Evolutionary conservation across 163 green algal species (phyloP).

Genomic region (Chlorella variabilis): DNA sequence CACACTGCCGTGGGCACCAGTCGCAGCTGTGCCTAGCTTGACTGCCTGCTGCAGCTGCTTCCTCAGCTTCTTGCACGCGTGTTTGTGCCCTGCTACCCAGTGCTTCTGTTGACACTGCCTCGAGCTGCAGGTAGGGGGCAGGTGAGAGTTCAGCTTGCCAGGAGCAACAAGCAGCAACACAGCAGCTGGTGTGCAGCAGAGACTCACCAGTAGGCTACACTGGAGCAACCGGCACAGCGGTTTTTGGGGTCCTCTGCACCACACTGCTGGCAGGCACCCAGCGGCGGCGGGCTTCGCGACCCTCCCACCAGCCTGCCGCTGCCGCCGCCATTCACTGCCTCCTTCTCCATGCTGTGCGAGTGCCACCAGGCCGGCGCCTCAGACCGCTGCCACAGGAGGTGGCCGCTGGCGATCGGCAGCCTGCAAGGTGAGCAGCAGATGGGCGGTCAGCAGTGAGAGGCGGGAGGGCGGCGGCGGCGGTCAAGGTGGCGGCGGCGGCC

Average conservation of each 20-base stretch:
- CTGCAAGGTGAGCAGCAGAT: background rate
- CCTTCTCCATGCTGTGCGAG: background rate
- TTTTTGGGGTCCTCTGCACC: background rate
- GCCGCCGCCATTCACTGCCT: no score
- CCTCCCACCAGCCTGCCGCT: slow-evolving; percentile 9
- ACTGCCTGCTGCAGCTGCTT: background rate
- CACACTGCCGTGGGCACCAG: background rate
- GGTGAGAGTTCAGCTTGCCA: background rate
- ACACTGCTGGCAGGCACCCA: background rate
- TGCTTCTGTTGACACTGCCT: slow-evolving; percentile 12
- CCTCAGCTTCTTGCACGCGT: slow-evolving; percentile 26
- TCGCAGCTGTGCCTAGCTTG: background rate
- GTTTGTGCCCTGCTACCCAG: slow-evolving; percentile 17
- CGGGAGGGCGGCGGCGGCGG: background rate
- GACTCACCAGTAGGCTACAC: slow-evolving; percentile 11
- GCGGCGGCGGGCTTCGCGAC: background rate
- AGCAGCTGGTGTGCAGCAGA: background rate
- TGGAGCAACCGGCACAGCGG: slow-evolving; percentile 2
- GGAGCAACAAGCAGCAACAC: background rate
- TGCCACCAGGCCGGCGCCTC: slow-evolving; percentile 3
- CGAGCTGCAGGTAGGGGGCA: background rate
- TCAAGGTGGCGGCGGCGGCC: no score
- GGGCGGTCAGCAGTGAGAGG: background rate
- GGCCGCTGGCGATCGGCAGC: background rate
- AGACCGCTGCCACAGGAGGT: background rate